These are phyloP conservation scores for Magnusiomyces sp. DNA, from an alignment of 1,139 yeast genomes.

Conservation along the genomic window DNA sequence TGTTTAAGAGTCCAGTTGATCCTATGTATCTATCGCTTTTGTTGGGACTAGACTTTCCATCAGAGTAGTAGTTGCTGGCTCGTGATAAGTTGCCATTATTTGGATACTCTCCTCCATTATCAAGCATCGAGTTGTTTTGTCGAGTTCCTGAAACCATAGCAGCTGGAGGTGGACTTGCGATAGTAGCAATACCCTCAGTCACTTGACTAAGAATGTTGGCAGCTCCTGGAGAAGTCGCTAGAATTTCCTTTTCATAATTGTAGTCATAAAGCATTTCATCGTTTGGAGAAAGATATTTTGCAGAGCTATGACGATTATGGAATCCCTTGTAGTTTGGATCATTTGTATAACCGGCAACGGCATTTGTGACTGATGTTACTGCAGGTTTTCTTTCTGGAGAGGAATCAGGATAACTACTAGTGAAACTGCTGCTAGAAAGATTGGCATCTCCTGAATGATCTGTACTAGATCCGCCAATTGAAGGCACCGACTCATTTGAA, in stretches of 20 bases:
- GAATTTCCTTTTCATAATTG: neutral
- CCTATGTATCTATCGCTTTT: too few species aligned
- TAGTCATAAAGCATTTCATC: neutral
- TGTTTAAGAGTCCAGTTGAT: too few species aligned
- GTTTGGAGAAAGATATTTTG: neutral
- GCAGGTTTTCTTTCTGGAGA: conserved; percentile 2
- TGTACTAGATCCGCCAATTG: too few species aligned
- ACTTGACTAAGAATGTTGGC: too few species aligned
- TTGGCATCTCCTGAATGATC: too few species aligned
- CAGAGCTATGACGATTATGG: neutral
- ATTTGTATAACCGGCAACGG: neutral
- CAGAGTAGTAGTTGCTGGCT: conserved; percentile 35
- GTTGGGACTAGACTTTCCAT: conserved; percentile 29
- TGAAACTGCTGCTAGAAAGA: conserved; percentile 6
- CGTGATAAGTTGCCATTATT: conserved; percentile 37
- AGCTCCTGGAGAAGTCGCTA: too few species aligned
- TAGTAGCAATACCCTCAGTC: too few species aligned
- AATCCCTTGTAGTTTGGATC: neutral
- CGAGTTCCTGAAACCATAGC: too few species aligned
- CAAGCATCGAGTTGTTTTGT: too few species aligned
- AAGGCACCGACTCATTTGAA: too few species aligned
- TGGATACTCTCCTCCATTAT: conserved; percentile 34
- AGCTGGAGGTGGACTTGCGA: too few species aligned
- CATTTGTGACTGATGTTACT: conserved; percentile 7
- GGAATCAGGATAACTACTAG: conserved; percentile 9